Percentiles rank a stretch among this genome's conserved stretches.
Conservation (phyloP, 192 early-diverging fungal species). For the Globomyces pollinis-pini region DNA sequence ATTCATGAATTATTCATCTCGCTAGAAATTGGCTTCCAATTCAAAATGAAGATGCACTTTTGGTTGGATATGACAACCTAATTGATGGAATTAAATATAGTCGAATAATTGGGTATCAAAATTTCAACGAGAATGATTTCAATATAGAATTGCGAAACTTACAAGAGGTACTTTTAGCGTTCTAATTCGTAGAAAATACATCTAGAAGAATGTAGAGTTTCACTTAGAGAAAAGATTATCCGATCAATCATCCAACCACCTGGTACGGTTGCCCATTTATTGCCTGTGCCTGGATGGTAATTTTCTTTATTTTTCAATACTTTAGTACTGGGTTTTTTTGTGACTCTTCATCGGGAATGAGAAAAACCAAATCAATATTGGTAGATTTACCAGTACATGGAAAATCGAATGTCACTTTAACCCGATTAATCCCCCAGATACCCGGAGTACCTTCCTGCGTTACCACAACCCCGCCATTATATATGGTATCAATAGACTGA, state of each 20-base stretch:
- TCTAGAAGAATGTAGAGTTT: slow-evolving; percentile 36
- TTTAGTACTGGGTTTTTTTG: slow-evolving; percentile 47
- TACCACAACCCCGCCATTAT: slow-evolving; percentile 49
- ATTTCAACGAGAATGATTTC: slow-evolving; percentile 24
- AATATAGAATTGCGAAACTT: slow-evolving; percentile 26
- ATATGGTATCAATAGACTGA: slow-evolving; percentile 38
- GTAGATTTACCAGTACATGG: slow-evolving; percentile 49
- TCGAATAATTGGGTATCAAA: slow-evolving; percentile 20
- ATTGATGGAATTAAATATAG: slow-evolving; percentile 30
- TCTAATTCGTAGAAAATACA: slow-evolving; percentile 15
- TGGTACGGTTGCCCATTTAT: slow-evolving; percentile 34
- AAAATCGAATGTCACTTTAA: slow-evolving; percentile 43
- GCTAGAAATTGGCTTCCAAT: slow-evolving; percentile 51
- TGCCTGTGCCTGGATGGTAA: slow-evolving; percentile 39
- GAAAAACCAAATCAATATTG: slow-evolving; percentile 39
- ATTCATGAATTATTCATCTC: no score
- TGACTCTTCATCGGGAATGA: slow-evolving; percentile 34
- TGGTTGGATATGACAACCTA: slow-evolving; percentile 37
- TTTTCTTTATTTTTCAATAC: no score
- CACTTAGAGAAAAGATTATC: slow-evolving; percentile 41
- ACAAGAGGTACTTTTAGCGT: slow-evolving; percentile 16
- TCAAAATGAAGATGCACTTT: slow-evolving; percentile 38
- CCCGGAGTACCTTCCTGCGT: slow-evolving; percentile 45
- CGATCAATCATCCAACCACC: slow-evolving; percentile 38
- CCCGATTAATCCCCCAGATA: slow-evolving; percentile 40